phyloP scores from a whole-genome alignment of 495 filamentous ascomycete species.

The Lophium mytilinum region DNA sequence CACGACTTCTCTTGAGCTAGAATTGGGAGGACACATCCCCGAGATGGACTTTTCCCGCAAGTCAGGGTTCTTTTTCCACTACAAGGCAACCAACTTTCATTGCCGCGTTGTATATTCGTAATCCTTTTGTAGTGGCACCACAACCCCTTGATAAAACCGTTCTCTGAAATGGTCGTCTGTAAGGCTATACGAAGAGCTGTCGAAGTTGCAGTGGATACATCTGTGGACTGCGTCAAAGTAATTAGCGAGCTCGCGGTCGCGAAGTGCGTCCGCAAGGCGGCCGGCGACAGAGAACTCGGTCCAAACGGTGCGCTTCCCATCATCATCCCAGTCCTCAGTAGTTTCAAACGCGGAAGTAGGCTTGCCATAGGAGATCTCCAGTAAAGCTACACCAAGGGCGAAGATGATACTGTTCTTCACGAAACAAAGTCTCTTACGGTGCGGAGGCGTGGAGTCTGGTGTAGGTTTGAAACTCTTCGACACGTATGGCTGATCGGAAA shows the following conservation, averaged over 20 bases:
- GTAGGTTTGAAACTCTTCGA: neutral
- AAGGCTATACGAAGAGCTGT: neutral
- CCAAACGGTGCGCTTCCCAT: neutral
- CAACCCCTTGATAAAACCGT: constrained; percentile 2
- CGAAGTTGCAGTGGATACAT: neutral
- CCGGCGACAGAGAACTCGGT: neutral
- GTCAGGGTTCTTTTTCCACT: too few relatives aligned
- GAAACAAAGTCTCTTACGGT: neutral
- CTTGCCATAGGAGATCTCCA: neutral
- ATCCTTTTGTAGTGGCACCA: neutral
- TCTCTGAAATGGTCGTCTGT: constrained; percentile 1
- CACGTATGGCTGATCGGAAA: neutral
- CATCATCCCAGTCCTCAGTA: neutral
- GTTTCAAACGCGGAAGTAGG: neutral
- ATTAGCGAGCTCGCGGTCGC: neutral
- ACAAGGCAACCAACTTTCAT: too few relatives aligned
- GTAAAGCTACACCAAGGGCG: neutral
- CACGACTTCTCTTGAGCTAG: too few relatives aligned
- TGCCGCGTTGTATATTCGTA: neutral
- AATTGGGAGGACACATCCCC: too few relatives aligned
- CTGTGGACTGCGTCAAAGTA: neutral
- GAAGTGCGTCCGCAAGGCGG: neutral
- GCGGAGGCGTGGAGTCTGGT: constrained; percentile 24
- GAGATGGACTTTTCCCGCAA: too few relatives aligned
- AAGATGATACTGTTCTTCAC: neutral